Evolutionary conservation across 2,329 filamentous ascomycete genomes (phyloP), one percentile per base, ranked within the genome.

Genomic region (Colletotrichum destructivum): DNA sequence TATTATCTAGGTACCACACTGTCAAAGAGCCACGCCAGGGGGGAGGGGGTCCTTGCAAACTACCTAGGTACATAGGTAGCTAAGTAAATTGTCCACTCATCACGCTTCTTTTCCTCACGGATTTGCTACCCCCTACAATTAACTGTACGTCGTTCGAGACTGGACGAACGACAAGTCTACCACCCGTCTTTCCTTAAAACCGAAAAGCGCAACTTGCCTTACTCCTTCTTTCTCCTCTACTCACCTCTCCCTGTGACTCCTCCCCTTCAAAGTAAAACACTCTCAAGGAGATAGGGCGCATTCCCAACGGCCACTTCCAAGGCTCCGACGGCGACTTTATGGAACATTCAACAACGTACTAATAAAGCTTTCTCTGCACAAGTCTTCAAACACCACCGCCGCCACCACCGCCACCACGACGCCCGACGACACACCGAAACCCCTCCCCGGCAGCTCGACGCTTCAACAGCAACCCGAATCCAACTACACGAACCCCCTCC

Each of bases 91-190:
- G 57, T 51, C 64, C 68, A 62, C 51, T 68, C 56, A 68, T 62
- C 51, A 67, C 57, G 66, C 65, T 63, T 60, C 57, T 46, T 64
- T 69, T 57, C 59, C 23, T 60, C 13, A 51, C 47, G 64, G 59
- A 69, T 60, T 54, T 64, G 52, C 69, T 47, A 40, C 51, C 40
- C 23, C 54, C 6, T 9, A 2, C 12, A 21, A 15, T 18, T 35
- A 35, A 15, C 31, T 13, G 31, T 13, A 31, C 35, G 60, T 71
- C 59, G 59, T 69, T 72, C 65, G 54, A 72, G 60, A 60, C 65
- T 52, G 62, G 67, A 70, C 62, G 65, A 71, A 69, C 65, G 46
- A 63, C 69, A 60, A 31, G 61, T 64, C 40, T 67, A 67, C 47
- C 69, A 35, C 4, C 26, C 38, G 35, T 63, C 38, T 55, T 40